These are phyloP conservation scores for Leucaena leucocephala DNA, from an alignment of 306 rosid species.

Conservation along the genomic window DNA sequence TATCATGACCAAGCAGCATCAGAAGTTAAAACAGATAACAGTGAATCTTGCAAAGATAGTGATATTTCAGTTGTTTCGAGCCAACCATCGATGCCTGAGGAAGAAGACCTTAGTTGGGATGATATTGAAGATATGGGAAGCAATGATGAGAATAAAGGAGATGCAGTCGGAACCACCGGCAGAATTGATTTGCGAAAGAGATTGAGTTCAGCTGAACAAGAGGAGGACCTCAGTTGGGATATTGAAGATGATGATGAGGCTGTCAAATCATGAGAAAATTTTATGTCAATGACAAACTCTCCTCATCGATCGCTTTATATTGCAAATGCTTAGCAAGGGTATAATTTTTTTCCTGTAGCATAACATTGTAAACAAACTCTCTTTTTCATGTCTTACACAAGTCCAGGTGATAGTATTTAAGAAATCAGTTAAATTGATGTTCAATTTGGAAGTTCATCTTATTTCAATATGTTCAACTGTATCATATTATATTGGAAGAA, in stretches of 20 bases:
- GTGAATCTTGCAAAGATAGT: constrained; percentile 75
- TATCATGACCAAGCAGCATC: constrained; percentile 42
- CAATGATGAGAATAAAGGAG: constrained; percentile 61
- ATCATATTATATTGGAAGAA: constrained; percentile 11
- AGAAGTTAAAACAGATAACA: constrained; percentile 53
- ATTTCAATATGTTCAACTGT: constrained; percentile 28
- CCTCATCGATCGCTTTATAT: background rate
- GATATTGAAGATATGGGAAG: constrained; percentile 80
- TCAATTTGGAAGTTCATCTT: constrained; percentile 29
- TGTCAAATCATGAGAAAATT: constrained; percentile 52
- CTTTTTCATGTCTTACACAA: constrained; percentile 21
- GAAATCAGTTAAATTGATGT: constrained; percentile 33
- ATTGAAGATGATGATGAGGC: constrained; percentile 67
- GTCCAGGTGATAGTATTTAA: constrained; percentile 11
- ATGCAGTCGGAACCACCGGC: constrained; percentile 38
- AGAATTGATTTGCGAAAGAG: constrained; percentile 62
- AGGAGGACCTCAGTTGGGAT: constrained; percentile 94
- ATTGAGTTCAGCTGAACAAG: constrained; percentile 57
- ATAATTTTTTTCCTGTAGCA: constrained; percentile 42
- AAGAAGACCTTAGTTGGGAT: constrained; percentile 90
- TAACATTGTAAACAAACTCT: constrained; percentile 41
- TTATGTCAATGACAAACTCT: constrained; percentile 20
- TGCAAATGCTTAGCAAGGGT: constrained; percentile 8
- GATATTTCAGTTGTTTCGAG: constrained; percentile 87
- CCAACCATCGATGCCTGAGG: constrained; percentile 72